Conservation (phyloP, 208 protist species). For the Porcisia deanei region DNA sequence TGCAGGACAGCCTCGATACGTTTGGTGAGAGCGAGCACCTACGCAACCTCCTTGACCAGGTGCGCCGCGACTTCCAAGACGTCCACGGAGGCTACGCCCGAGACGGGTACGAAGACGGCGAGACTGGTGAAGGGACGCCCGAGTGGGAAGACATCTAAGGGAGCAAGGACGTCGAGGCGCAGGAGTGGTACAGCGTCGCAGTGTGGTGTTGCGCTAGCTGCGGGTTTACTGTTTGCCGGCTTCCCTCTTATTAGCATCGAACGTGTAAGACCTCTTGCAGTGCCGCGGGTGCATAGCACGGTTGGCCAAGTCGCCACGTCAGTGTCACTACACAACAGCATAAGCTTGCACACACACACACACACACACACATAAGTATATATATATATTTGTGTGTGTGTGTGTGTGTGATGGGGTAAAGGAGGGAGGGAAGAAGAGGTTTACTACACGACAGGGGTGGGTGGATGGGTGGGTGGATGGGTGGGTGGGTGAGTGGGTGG, state of each 20-base stretch:
- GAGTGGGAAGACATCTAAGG: constrained; percentile 23
- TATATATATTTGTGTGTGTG: not conserved
- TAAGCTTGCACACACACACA: not conserved
- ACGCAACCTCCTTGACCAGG: constrained; percentile 12
- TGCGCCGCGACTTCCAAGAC: constrained; percentile 1
- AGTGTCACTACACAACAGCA: not conserved
- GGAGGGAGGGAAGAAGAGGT: too few species aligned
- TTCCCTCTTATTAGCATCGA: too few species aligned
- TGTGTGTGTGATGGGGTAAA: not conserved
- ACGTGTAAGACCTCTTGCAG: too few species aligned
- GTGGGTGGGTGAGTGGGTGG: too few species aligned
- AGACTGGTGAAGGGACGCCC: not conserved
- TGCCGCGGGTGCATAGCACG: too few species aligned
- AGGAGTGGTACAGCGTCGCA: constrained; percentile 34
- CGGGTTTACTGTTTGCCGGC: not conserved
- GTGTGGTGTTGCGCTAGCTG: not conserved
- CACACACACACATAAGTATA: not conserved
- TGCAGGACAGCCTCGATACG: constrained; percentile 16
- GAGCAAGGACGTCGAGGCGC: constrained; percentile 11
- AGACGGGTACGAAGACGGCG: not conserved
- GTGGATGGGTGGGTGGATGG: too few species aligned
- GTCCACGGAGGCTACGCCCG: not conserved
- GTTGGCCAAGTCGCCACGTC: too few species aligned
- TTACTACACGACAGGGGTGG: too few species aligned
- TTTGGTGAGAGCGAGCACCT: constrained; percentile 15